A percentile compares a stretch with the other conserved stretches of the same genome.
These are phyloP conservation scores for Sugiyamaella japonica DNA, from an alignment of 1,139 yeast species.

Conservation along the genomic window DNA sequence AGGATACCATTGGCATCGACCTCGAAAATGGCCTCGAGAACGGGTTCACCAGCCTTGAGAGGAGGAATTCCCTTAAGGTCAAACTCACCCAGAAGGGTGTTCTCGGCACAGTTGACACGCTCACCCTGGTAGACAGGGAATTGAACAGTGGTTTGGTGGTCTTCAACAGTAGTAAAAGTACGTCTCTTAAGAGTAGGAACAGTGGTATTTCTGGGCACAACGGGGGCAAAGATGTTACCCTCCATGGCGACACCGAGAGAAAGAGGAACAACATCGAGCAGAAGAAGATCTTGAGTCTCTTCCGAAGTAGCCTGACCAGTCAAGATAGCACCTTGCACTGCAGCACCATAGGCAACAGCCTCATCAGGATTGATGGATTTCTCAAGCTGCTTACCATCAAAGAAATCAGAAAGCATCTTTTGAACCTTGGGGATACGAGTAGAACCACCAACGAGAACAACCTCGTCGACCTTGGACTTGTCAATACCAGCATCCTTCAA, in stretches of 20 bases:
- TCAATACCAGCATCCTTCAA: constrained; percentile 77
- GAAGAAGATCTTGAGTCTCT: constrained; percentile 94
- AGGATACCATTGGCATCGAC: constrained; percentile 99
- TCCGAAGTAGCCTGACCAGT: constrained; percentile 97
- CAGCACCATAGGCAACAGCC: constrained; percentile 99
- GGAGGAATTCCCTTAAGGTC: constrained; percentile 99
- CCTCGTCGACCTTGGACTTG: constrained; percentile 79
- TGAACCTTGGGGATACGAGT: constrained; percentile 94
- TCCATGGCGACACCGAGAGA: constrained; percentile 99
- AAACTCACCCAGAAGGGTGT: constrained; percentile 99
- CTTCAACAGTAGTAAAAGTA: constrained; percentile 99
- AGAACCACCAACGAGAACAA: constrained; percentile 89
- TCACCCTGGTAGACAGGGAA: constrained; percentile 99
- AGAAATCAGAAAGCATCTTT: constrained; percentile 81
- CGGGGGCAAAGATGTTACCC: constrained; percentile 98
- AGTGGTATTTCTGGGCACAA: constrained; percentile 99
- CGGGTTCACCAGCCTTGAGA: constrained; percentile 99
- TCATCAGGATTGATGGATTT: constrained; percentile 90
- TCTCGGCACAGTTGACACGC: constrained; percentile 99
- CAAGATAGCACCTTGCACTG: constrained; percentile 98
- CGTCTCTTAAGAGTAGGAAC: constrained; percentile 99
- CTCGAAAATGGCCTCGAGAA: constrained; percentile 98
- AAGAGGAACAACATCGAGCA: constrained; percentile 97
- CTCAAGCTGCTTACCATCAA: constrained; percentile 88
- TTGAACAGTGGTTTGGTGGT: constrained; percentile 98